A percentile compares a stretch with the other conserved stretches of the same genome.
phyloP scores from a whole-genome alignment of 257 asterid species.

The Ophiorrhiza pumila region DNA sequence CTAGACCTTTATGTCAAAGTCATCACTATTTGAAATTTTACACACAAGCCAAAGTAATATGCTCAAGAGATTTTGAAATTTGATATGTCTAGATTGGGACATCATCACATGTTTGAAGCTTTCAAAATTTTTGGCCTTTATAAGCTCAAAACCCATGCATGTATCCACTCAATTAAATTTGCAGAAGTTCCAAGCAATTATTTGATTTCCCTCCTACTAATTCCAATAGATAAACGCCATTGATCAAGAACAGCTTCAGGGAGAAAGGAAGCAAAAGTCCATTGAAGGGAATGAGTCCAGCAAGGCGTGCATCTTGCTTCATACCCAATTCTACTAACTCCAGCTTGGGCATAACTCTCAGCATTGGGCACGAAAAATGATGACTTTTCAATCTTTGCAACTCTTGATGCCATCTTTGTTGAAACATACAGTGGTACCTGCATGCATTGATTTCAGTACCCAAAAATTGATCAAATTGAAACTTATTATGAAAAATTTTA shows the following conservation, averaged over 20 bases:
- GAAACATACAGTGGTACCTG: conserved; percentile 81
- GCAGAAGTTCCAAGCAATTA: too few species aligned
- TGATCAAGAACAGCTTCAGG: conserved; percentile 51
- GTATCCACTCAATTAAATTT: too few species aligned
- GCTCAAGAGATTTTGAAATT: too few species aligned
- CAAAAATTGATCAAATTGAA: not conserved
- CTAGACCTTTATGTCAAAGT: too few species aligned
- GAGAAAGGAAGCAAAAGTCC: conserved; percentile 53
- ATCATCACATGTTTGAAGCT: too few species aligned
- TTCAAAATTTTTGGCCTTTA: too few species aligned
- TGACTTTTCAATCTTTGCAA: conserved; percentile 54
- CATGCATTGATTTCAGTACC: not conserved
- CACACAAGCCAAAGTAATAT: too few species aligned
- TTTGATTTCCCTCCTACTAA: conserved; percentile 16
- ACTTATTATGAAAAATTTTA: not conserved
- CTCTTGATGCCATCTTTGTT: conserved; percentile 66
- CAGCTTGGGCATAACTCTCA: conserved; percentile 52
- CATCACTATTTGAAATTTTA: too few species aligned
- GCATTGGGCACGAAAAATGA: conserved; percentile 62
- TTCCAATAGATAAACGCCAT: conserved; percentile 58
- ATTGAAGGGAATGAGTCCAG: conserved; percentile 73
- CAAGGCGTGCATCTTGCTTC: conserved; percentile 67
- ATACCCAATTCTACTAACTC: conserved; percentile 49
- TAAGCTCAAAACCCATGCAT: too few species aligned
- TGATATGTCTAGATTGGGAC: too few species aligned